A percentile compares a stretch with the other conserved stretches of the same genome.
Conservation (phyloP, 208 protist genomes). For the Leishmania gerbilli region DNA sequence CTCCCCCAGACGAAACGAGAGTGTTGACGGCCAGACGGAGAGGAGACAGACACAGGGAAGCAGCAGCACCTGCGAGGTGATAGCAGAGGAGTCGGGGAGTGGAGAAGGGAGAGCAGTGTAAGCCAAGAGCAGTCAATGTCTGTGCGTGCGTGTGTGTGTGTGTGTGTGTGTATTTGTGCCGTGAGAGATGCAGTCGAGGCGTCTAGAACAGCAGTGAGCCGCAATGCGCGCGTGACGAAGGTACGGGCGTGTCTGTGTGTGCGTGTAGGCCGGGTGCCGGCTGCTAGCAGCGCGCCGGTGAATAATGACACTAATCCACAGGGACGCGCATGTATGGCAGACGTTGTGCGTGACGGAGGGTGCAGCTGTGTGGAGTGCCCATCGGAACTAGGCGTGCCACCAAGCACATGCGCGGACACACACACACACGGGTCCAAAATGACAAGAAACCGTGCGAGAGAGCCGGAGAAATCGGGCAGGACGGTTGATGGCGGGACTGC, state of each 20-base stretch:
- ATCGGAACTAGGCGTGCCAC: background rate
- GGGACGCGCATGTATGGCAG: background rate
- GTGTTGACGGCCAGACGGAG: background rate
- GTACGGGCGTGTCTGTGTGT: background rate
- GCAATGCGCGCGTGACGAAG: background rate
- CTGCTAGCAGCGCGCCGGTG: no score
- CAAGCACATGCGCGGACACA: background rate
- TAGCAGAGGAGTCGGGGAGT: background rate
- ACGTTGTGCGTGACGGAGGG: background rate
- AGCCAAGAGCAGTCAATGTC: background rate
- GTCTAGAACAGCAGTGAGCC: background rate
- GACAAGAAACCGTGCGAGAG: background rate
- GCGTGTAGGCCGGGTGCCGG: background rate
- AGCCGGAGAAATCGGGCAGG: background rate
- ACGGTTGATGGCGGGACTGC: background rate
- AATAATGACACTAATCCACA: no score
- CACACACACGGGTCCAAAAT: no score
- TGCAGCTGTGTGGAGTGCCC: background rate
- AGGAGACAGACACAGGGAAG: background rate
- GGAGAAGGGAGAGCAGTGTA: background rate
- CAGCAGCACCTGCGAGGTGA: background rate
- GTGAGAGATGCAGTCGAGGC: background rate
- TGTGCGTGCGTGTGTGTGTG: constrained; percentile 9
- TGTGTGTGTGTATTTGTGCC: constrained; percentile 4
- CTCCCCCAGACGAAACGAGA: background rate